Conservation (phyloP, 352 stramenopile genomes). For the Pythium utonaiense region DNA sequence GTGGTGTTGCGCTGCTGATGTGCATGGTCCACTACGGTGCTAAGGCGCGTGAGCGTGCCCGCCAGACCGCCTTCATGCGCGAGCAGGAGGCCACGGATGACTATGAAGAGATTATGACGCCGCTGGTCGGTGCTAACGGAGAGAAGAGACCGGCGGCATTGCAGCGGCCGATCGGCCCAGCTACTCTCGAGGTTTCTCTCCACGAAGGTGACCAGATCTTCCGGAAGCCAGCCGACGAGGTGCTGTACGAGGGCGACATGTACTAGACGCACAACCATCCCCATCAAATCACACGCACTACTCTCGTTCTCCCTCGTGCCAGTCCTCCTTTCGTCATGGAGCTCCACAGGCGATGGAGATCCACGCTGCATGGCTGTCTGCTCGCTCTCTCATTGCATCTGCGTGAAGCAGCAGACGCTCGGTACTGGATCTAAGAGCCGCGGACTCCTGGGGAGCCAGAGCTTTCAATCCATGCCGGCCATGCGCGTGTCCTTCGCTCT, state of each 20-base stretch:
- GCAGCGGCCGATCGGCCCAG: slow-evolving; percentile 60
- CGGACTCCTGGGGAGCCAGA: too few species aligned
- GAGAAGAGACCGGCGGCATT: slow-evolving; percentile 64
- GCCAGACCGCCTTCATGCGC: slow-evolving; percentile 82
- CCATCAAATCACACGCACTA: slow-evolving; percentile 1
- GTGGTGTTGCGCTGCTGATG: slow-evolving; percentile 77
- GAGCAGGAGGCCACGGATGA: slow-evolving; percentile 87
- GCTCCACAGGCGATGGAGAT: slow-evolving; percentile 3
- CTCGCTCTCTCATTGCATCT: too few species aligned
- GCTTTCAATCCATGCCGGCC: too few species aligned
- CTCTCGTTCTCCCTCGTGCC: background rate
- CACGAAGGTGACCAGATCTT: slow-evolving; percentile 89
- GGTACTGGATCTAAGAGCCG: too few species aligned
- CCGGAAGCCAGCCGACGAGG: slow-evolving; percentile 74
- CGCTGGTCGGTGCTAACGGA: slow-evolving; percentile 58
- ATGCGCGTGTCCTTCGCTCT: too few species aligned
- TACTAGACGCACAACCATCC: slow-evolving; percentile 44
- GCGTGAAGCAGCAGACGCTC: too few species aligned
- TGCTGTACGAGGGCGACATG: slow-evolving; percentile 89
- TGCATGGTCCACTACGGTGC: slow-evolving; percentile 78
- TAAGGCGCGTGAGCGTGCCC: slow-evolving; percentile 76
- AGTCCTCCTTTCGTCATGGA: slow-evolving; percentile 14
- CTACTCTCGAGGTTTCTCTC: slow-evolving; percentile 73
- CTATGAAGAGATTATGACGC: slow-evolving; percentile 90
- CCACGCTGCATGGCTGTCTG: too few species aligned